These are phyloP conservation scores for Mycena galopus DNA, from an alignment of 768 basidiomycete species.

Conservation along the genomic window DNA sequence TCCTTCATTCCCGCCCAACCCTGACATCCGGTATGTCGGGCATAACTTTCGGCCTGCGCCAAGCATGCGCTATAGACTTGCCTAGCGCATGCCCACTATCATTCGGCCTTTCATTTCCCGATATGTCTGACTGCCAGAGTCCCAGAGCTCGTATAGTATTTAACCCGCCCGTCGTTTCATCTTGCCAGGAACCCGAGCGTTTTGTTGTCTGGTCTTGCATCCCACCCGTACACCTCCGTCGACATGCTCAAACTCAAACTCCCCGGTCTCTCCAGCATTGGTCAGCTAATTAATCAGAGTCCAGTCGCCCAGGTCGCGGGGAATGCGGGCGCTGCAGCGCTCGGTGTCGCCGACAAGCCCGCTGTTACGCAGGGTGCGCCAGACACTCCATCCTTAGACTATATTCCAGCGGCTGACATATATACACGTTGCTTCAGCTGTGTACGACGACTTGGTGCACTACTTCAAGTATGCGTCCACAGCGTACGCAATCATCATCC, in stretches of 20 bases:
- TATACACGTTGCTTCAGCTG: conserved; percentile 28
- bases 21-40: neutral
- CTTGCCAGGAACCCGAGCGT: neutral
- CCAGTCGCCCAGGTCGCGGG: conserved; percentile 30
- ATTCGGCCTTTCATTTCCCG: too few relatives aligned
- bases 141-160: too few relatives aligned
- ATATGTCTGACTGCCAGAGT: too few relatives aligned
- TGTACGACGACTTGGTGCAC: conserved; percentile 48
- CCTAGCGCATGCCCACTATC: too few relatives aligned
- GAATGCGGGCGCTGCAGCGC: conserved; percentile 15
- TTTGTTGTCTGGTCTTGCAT: too few relatives aligned
- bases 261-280: conserved; percentile 30
- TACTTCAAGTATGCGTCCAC: conserved; percentile 52
- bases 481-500: conserved; percentile 23
- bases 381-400: neutral
- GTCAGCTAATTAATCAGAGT: conserved; percentile 35
- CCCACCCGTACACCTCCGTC: neutral
- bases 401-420: neutral
- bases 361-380: conserved; percentile 26
- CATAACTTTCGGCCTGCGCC: too few relatives aligned
- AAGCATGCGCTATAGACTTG: too few relatives aligned
- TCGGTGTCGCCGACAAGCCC: conserved; percentile 33
- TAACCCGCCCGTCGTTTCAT: neutral
- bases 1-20: conserved; percentile 4
- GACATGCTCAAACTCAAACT: conserved; percentile 25